These are phyloP conservation scores for Sutorius eximius DNA, from an alignment of 1,284 basidiomycete species.

Conservation along the genomic window DNA sequence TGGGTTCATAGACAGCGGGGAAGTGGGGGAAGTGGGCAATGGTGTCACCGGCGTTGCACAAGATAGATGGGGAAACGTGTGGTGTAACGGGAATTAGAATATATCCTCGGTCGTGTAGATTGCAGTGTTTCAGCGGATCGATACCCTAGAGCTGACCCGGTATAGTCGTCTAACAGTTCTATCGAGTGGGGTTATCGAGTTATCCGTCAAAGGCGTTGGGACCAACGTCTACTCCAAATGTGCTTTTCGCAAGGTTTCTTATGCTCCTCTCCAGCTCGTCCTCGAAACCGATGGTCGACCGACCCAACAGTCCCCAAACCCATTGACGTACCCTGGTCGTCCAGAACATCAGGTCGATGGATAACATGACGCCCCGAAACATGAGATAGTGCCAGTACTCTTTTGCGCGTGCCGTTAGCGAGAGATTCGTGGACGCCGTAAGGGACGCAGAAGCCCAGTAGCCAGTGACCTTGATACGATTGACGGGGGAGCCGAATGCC, in stretches of 20 bases:
- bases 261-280: constrained; percentile 65
- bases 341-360: constrained; percentile 60
- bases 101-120: neutral
- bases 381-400: constrained; percentile 53
- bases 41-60: constrained; percentile 55
- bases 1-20: constrained; percentile 61
- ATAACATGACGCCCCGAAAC: constrained; percentile 56
- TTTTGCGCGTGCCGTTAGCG: constrained; percentile 38
- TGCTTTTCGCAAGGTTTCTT: constrained; percentile 57
- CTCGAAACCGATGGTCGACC: constrained; percentile 50
- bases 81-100: constrained; percentile 59
- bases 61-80: constrained; percentile 77
- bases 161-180: constrained; percentile 1
- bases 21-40: constrained; percentile 45
- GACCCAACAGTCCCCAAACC: constrained; percentile 37
- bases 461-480: constrained; percentile 83
- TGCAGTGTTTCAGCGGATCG: neutral
- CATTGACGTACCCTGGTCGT: constrained; percentile 51
- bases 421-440: constrained; percentile 40
- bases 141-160: neutral
- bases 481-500: constrained; percentile 78
- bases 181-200: neutral
- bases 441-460: constrained; percentile 66
- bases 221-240: constrained; percentile 57
- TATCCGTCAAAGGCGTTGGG: constrained; percentile 43